Evolutionary conservation across 2,329 filamentous ascomycete genomes (phyloP), one percentile per base, ranked within the genome.

Genomic region (Trichoderma sp.): DNA sequence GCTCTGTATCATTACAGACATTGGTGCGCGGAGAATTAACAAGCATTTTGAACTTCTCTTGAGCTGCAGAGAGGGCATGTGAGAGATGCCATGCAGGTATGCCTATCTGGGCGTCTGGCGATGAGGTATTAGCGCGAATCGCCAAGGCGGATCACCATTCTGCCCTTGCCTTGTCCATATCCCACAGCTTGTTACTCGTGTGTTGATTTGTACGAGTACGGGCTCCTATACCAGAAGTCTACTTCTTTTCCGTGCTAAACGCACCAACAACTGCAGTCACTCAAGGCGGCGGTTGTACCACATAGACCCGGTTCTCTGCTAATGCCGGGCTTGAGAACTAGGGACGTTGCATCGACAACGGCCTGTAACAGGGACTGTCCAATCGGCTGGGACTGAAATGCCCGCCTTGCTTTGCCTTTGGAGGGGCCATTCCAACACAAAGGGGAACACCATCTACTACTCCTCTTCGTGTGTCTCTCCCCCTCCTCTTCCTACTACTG

Each of bases 331-430:
- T 54, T 24, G 28, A 32, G 37, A 28, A 43, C 46, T 39, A 67
- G 55, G 46, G 43, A 49, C 11, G 24, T 59, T 60, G 65, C 65
- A 67, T 52, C 39, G 52, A 67, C 56, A 60, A n/a, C 56, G 43
- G 46, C 65, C 34, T 39, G 21, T 24, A 37, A 67, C 54, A 51
- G 52, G 56, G 56, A 39, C 24, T 55, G 58, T 56, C 66, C 66
- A 68, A 61, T 68, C 58, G 58, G 66, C 58, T 61, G 58, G 66
- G 34, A 46, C 66, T 68, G 58, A 61, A 49, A 58, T 58, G 39
- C 39, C 63, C 54, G 63, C 63, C 39, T 58, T 10, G 43, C 46
- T 11, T 59, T 55, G 49, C 51, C 43, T n/a, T 51, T 67, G 37
- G 46, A 28, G 46, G 16, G 14, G 54, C 24, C 63, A 58, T 66